phyloP scores from a whole-genome alignment of 257 asterid species.

The Solanum rostratum region DNA sequence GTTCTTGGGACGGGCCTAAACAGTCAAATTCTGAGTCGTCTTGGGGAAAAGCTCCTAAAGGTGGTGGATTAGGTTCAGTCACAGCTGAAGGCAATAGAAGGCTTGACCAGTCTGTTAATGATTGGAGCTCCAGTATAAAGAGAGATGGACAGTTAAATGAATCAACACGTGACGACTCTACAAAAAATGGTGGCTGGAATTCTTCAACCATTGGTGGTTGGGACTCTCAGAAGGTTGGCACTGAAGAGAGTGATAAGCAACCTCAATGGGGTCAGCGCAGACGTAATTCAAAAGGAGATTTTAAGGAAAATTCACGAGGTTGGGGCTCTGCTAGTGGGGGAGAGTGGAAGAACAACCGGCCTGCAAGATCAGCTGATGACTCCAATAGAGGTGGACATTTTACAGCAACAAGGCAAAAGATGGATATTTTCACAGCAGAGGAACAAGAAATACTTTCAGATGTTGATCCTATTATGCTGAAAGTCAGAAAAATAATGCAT shows the following conservation, averaged over 20 bases:
- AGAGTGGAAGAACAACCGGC: constrained; percentile 48
- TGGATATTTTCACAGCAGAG: constrained; percentile 70
- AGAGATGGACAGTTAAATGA: constrained; percentile 3
- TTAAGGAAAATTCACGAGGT: constrained; percentile 28
- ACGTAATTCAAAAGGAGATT: constrained; percentile 7
- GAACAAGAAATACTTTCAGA: constrained; percentile 69
- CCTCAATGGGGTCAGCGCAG: constrained; percentile 16
- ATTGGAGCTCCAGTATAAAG: background rate
- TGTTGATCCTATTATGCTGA: constrained; percentile 55
- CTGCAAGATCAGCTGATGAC: constrained; percentile 38
- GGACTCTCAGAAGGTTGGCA: constrained; percentile 2
- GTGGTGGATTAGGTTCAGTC: background rate
- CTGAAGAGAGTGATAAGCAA: background rate
- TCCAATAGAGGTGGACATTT: constrained; percentile 25
- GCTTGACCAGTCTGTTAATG: background rate
- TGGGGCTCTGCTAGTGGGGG: constrained; percentile 49
- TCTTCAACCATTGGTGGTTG: constrained; percentile 7
- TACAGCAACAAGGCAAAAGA: constrained; percentile 52
- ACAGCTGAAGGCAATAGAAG: background rate
- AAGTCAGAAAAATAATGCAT: constrained; percentile 57
- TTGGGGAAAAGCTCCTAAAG: constrained; percentile 9
- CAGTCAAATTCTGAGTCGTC: background rate
- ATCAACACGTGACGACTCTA: background rate
- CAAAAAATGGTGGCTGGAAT: constrained; percentile 1
- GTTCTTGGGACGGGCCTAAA: background rate